Conservation (phyloP, 176 grass and related monocot species). For the Elymus sibiricus region DNA sequence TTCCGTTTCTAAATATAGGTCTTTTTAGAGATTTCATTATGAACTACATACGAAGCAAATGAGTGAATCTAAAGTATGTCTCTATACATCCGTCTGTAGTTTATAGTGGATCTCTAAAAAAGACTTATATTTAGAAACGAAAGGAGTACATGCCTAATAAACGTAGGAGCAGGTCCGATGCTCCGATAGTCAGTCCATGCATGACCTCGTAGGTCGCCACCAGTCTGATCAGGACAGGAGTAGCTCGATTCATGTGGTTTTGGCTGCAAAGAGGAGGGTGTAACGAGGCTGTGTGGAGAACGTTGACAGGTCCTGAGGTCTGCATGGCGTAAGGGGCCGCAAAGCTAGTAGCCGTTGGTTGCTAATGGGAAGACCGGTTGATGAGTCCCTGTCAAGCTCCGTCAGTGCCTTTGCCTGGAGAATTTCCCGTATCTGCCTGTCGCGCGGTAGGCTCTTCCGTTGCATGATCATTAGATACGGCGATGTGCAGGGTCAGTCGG, state of each 20-base stretch:
- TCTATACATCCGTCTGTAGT: no score
- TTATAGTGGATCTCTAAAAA: no score
- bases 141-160: no score
- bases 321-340: slow-evolving; percentile 43
- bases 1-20: no score
- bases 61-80: no score
- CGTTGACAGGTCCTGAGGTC: neutral
- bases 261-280: neutral
- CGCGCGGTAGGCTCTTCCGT: neutral
- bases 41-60: no score
- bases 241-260: slow-evolving; percentile 22
- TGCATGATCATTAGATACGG: neutral
- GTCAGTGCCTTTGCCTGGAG: slow-evolving; percentile 1
- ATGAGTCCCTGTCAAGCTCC: neutral
- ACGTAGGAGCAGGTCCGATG: neutral
- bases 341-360: slow-evolving; percentile 28
- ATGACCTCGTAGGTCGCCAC: slow-evolving; percentile 9
- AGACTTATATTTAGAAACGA: no score
- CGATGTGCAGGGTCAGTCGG: neutral
- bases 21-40: no score
- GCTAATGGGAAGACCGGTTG: slow-evolving; percentile 31
- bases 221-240: neutral
- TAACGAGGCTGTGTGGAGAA: neutral
- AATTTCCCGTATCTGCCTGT: neutral
- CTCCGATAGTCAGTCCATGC: neutral